phyloP scores from a whole-genome alignment of 257 asterid species.

The Salvia splendens region DNA sequence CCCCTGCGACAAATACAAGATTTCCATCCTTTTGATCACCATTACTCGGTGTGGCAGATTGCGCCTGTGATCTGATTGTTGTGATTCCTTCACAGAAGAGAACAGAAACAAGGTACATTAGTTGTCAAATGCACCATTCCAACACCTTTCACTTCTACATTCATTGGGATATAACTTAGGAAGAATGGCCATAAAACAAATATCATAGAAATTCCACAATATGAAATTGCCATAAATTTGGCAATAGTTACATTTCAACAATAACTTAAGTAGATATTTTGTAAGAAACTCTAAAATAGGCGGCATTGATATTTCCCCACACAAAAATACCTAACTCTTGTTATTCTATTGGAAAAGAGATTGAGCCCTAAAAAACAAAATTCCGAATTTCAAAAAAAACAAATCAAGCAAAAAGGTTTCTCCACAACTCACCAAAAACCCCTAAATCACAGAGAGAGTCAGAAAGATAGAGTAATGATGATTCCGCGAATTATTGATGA shows the following conservation, averaged over 20 bases:
- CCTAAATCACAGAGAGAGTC: slow-evolving; percentile 6
- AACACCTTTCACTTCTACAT: not conserved
- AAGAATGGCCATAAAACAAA: not conserved
- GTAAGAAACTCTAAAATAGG: not conserved
- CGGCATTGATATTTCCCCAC: not conserved
- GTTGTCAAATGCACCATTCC: not conserved
- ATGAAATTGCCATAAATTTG: not conserved
- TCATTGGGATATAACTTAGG: not conserved
- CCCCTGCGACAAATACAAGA: slow-evolving; percentile 91
- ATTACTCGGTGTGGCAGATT: slow-evolving; percentile 44
- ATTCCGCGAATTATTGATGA: no score
- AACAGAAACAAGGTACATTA: slow-evolving; percentile 10
- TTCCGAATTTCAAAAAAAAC: not conserved
- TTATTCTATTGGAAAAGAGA: not conserved
- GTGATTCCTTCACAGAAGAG: slow-evolving; percentile 42
- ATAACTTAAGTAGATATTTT: not conserved
- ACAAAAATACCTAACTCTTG: not conserved
- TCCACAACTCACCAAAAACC: not conserved
- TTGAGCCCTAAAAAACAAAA: slow-evolving; percentile 1
- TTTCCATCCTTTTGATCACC: slow-evolving; percentile 52
- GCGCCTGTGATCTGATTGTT: slow-evolving; percentile 51
- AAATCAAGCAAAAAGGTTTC: slow-evolving; percentile 6
- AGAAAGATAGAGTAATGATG: not conserved
- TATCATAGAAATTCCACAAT: not conserved
- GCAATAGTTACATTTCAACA: not conserved